Evolutionary conservation across 352 stramenopile species (phyloP), one percentile per base, ranked within the genome.

Genomic region (Phytophthora foliorum): DNA sequence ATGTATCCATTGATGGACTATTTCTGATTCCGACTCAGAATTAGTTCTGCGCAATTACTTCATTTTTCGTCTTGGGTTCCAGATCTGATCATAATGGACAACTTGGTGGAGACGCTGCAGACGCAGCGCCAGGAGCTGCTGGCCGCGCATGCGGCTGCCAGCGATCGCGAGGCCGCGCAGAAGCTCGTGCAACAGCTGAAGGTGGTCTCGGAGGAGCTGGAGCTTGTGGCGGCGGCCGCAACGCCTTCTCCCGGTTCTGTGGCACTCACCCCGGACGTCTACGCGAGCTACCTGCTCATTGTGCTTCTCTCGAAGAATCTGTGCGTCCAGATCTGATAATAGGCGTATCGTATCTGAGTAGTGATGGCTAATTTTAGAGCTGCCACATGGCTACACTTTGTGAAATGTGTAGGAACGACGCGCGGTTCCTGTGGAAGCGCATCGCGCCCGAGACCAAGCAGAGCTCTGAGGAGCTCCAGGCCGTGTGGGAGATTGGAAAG

Each of bases 381-480:
- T 56, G 13, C 39, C 25, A 86, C 74, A 32, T 34, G 29, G 29
- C 29, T 34, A 34, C 29, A 34, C 1, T 41, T 38, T 38, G 7
- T 38, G 13, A 38, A 41, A 41, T 8, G 9, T n/a, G 4, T 41
- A 41, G 34, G 34, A 90, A 91, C 38, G 82, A 91, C 32, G 82
- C 85, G 36, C 82, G 85, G 9, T 93, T 93, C 44, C 67, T 93
- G 60, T 93, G 85, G 85, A 91, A 91, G 63, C 85, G 85, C 32
- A 87, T 93, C 27, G 52, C 72, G 1, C 2, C 25, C 2, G 75
- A 75, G 25, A 73, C 66, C 6, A 93, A 91, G 63, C 61, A 82
- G 22, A 52, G 38, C 3, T 82, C 75, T 0, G 71, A 88, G 34
- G 57, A 80, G 25, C 70, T 90, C 1, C 38, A 24, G 1, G 73